These are phyloP conservation scores for Petrea volubilis DNA, from an alignment of 257 asterid species.

Conservation along the genomic window DNA sequence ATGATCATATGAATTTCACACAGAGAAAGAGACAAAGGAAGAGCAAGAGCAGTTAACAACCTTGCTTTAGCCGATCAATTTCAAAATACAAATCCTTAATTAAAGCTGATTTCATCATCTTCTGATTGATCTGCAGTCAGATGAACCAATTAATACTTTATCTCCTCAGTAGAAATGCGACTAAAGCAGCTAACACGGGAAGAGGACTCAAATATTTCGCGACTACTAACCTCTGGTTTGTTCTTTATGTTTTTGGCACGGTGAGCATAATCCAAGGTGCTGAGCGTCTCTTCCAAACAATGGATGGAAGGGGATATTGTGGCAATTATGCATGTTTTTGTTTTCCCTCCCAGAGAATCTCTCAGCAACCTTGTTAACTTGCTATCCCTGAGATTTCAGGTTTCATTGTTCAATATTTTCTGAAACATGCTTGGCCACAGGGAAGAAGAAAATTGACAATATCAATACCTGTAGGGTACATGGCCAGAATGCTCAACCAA, in stretches of 20 bases:
- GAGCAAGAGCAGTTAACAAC: conserved; percentile 37
- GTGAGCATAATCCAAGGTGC: conserved; percentile 94
- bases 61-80: conserved; percentile 96
- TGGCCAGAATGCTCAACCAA: conserved; percentile 99
- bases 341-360: conserved; percentile 98
- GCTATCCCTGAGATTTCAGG: conserved; percentile 79
- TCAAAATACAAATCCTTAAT: conserved; percentile 73
- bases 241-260: conserved; percentile 99
- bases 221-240: conserved; percentile 83
- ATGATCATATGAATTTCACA: neutral
- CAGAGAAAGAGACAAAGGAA: neutral
- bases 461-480: conserved; percentile 81
- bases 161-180: conserved; percentile 15
- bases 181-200: conserved; percentile 2
- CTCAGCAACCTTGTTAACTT: conserved; percentile 91
- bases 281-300: conserved; percentile 96
- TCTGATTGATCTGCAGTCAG: conserved; percentile 80
- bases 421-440: conserved; percentile 5
- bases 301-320: conserved; percentile 87
- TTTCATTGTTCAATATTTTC: conserved; percentile 5
- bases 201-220: neutral
- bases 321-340: conserved; percentile 96
- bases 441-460: conserved; percentile 7
- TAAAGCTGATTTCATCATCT: conserved; percentile 77
- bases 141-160: conserved; percentile 12